Evolutionary conservation across 345 rosid genomes (phyloP), one percentile per base, ranked within the genome.

Genomic region (Conringia planisiliqua): DNA sequence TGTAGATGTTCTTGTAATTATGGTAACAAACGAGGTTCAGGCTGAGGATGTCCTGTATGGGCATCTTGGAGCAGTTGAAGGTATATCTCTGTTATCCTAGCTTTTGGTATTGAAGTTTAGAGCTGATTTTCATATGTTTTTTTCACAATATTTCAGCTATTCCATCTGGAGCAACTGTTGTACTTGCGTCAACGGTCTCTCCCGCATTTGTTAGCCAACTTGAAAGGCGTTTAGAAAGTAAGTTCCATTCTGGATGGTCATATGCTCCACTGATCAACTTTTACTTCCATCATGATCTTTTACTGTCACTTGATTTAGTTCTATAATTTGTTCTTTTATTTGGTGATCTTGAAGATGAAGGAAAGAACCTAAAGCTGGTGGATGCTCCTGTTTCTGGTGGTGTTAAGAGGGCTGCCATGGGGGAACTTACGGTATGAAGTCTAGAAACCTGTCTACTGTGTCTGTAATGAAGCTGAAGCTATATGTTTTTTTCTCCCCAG

Each of bases 351-450:
- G 29, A 72, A 89, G 96, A 62, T 83, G 93, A 86, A 68, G 92
- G 88, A 66, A 89, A 85, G 75, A 82, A 83, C 82, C 78, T 94
- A 82, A 91, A 88, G 83, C 78, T 94, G 86, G 96, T 94, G 79
- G 96, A 94, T 79, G 95, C 98, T 77, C 98, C 98, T 74, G 98
- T 94, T 80, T 94, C 97, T 65, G 98, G 98, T 65, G 98, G 98
- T 76, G 97, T 91, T 50, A 91, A 89, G 85, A 86, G 84, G 82
- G 98, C 98, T 35, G 71, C 92, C 50, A 81, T 65, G 77, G 98
- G 98, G 81, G 89, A 92, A 71, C 90, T 94, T 71, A 88, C 98
- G 84, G 98, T 89, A 74, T 39, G 87, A 51, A 60, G 43, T 63
- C 36, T 55, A 47, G 71, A 48, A 44, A 64, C 22, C 42, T 79